Evolutionary conservation across 352 stramenopile species (phyloP), one percentile per base, ranked within the genome.

Genomic region (Globisporangium paddicum): DNA sequence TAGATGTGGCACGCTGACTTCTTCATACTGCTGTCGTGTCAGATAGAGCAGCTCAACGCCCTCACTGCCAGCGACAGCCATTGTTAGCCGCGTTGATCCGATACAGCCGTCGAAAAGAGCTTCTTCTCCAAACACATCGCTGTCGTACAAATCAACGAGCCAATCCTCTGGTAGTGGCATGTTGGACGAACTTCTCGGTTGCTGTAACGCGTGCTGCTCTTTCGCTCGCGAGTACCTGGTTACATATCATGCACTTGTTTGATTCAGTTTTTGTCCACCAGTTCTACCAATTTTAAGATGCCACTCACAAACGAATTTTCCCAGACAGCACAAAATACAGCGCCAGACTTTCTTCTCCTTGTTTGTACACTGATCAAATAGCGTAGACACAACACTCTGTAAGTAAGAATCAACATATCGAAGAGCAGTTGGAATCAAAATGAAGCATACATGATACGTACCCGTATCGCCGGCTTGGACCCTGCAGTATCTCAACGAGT

Each of bases 101-200:
- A 40, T 52, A 18, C 66, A 59, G 8, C 30, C 35, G 23, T 62
- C 28, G 4, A 59, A 18, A 25, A 79, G 59, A 8, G 44, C 56
- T 60, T 86, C 75, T 64, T 76, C 73, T 0, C 72, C 75, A 51
- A 86, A 86, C 0, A 74, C 58, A 18, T 86, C 73, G 13, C 62
- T 66, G 44, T 78, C 71, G 25, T 23, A 41, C 13, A 82, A 30
- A 55, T 79, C 41, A 9, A 75, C 30, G 41, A 79, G 46, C 26
- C 64, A 52, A 19, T 69, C 55, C 1, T 42, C 34, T 6, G 46
- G 16, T 11, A 28, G 9, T 23, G 25, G 30, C 10, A 37, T 45
- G 9, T 10, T 38, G 21, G 28, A 25, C n/a, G 40, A 23, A 9
- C 34, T 9, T 54, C 53, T 52, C 37, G 44, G 51, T 4, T 51